Evolutionary conservation across 2,329 filamentous ascomycete species (phyloP), one percentile per base, ranked within the genome.

Genomic region (Metarhizium guizhouense): DNA sequence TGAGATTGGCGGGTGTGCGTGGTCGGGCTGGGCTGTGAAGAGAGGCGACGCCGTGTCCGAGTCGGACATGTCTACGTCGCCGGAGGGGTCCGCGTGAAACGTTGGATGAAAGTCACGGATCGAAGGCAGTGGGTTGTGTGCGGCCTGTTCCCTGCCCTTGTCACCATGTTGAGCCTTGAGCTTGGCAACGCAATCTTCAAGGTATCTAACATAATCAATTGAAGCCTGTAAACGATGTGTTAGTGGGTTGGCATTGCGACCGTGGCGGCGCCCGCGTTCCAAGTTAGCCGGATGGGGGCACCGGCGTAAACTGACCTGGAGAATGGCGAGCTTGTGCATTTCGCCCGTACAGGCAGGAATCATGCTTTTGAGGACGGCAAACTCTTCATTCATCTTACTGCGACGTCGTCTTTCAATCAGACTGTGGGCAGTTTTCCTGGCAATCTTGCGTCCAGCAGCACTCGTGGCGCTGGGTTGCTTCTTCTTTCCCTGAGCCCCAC

Each of bases 311-410:
- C 79, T 60, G 70, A 95, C 92, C 83, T 96, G 91, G 52, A 97
- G 74, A 63, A 97, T 96, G 16, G 92, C 91, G 56, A 97, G 76
- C 73, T 99, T 99, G 72, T 97, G 94, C 94, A 97, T 97, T 66
- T 97, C 93, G 6, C 91, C 92, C n/a, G 82, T 84, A 70, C 94
- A 97, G 2, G 94, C 93, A 0, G 94, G 94, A 56, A 97, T 95
- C 88, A 99, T 91, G 64, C 87, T 83, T 73, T 97, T 97, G 61
- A 97, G 74, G 16, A 95, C 87, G 2, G 85, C 88, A 74, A 97
- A 97, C 73, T 97, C 94, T 69, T 97, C 93, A 63, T 99, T 97
- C 93, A 97, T 99, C 76, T 97, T 99, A 13, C 90, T 95, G 59
- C 94, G 80, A 64, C 94, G 77, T 56, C 93, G 77, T 49, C 94